Conservation (phyloP, 2,329 filamentous ascomycete species). For the Neofusicoccum sp. region DNA sequence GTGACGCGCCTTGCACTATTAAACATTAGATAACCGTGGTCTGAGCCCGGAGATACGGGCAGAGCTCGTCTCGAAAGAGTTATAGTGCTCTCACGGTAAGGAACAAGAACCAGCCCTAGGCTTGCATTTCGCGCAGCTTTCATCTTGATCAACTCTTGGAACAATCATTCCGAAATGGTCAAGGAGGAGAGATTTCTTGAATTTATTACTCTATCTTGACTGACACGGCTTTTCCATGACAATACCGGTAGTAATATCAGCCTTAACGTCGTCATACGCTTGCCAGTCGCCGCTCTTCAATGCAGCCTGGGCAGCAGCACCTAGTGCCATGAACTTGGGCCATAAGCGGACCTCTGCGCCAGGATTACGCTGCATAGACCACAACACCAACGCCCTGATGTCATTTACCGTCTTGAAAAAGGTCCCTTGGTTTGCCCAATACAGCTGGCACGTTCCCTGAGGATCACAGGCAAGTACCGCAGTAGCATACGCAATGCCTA, state of each 20-base stretch:
- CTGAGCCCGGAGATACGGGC: no score
- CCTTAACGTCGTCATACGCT: not conserved
- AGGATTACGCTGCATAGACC: not conserved
- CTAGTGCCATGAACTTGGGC: not conserved
- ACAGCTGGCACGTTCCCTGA: not conserved
- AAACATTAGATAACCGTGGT: no score
- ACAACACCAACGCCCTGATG: not conserved
- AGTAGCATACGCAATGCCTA: conserved; percentile 1
- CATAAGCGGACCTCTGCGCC: not conserved
- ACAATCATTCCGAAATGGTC: no score
- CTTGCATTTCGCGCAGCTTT: no score
- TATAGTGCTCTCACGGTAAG: no score
- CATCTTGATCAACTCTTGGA: no score
- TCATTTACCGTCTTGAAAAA: conserved; percentile 5
- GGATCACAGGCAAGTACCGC: conserved; percentile 7
- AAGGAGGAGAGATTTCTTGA: no score
- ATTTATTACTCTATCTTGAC: no score
- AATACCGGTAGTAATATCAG: not conserved
- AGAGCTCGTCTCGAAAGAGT: no score
- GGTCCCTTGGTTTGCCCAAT: not conserved
- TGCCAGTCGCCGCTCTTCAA: not conserved
- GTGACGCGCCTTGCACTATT: no score
- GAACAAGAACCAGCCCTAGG: no score
- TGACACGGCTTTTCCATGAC: not conserved
- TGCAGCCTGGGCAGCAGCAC: not conserved